Base-by-base conservation (phyloP, 2,329 filamentous ascomycete genomes). In the Chrysoporthe puriensis region DNA sequence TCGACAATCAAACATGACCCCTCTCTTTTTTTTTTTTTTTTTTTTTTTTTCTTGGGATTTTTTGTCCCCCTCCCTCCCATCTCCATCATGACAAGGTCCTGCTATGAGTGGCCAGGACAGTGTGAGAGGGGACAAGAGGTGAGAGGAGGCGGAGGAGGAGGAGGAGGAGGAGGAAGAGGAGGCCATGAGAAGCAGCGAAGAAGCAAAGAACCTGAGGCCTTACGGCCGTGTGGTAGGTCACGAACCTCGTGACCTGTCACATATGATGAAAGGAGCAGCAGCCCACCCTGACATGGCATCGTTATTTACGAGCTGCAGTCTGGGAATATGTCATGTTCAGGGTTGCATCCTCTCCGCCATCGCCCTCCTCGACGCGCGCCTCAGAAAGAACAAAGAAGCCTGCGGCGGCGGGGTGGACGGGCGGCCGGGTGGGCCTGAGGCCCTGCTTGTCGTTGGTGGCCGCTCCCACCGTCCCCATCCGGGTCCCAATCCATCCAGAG, bases 1-100 rank as follows among this genome's bases (percentile, higher is more conserved):
- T 59, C 56, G 54, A 60, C 66, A 67, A 67, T 67, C 61, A 64
- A 64, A 64, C 66, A 34, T 36, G 42, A 54, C 61, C 40, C 44
- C 48, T 43, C 43, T 21, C 13, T 21, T 48, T n/a, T 1, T 21
- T 48, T n/a, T 8, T n/a, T 11, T 48, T 1, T 48, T 48, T 40
- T 48, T 40, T 40, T 9, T 40, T 40, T 7, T 40, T 40, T 40
- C 9, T 40, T 40, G 5, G 1, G 1, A 7, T 40, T 40, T 40
- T 40, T 7, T 40, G 6, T 40, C 9, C 11, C 6, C 26, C 21
- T 5, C 21, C 26, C 21, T 6, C 21, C 46, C 4, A 3, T n/a
- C 46, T 2, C 50, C 2, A 3, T 13, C 50, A 54, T 14, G 14
- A 40, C 36, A 5, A 26, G 26, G 26, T 26, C 26, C 26, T 26